Base-by-base conservation (phyloP, 768 basidiomycete species). In the Mycena vitilis region DNA sequence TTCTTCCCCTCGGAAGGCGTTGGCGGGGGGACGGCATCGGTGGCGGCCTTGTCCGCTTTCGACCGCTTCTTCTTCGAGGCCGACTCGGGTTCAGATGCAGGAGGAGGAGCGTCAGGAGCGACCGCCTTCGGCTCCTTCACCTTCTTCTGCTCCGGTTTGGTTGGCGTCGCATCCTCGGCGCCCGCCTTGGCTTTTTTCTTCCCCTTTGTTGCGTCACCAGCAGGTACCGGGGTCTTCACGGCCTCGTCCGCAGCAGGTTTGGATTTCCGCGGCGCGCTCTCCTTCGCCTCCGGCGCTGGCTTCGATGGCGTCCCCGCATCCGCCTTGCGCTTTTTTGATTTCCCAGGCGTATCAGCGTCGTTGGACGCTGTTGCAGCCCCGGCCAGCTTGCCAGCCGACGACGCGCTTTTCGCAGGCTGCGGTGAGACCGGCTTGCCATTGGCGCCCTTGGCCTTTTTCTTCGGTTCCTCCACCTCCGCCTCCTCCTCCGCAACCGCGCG, bases 401-500 rank as follows among this genome's bases (percentile, higher is more conserved):
- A 38, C 16, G 65, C 45, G n/a, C 55, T 45, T 44, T 66, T 47
- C 55, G 60, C 40, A 34, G 69, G 23, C 20, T 66, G 36, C n/a
- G 67, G 55, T 4, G 69, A 40, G 16, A 71, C 37, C 11, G 73
- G 34, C 30, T 74, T 70, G 30, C 67, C 74, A 15, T 75, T 68
- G 34, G 72, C 64, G 52, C 74, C 75, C 66, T 83, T 84, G 2
- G 75, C 78, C 73, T 86, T 86, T 74, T 87, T 88, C 76, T 79
- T 80, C 42, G 83, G 81, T 48, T 82, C 81, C 63, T 78, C 81
- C 42, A 66, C 77, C n/a, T 78, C 79, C 22, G 76, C 81, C 18
- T 78, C 81, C 15, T 79, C 84, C 36, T 81, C 81, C 0, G 78
- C 80, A 49, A 74, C 77, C 15, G 83, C 73, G 16, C 81, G 76